These are phyloP conservation scores for Halophytophthora polymorphica DNA, from an alignment of 352 stramenopile genomes.

Conservation along the genomic window DNA sequence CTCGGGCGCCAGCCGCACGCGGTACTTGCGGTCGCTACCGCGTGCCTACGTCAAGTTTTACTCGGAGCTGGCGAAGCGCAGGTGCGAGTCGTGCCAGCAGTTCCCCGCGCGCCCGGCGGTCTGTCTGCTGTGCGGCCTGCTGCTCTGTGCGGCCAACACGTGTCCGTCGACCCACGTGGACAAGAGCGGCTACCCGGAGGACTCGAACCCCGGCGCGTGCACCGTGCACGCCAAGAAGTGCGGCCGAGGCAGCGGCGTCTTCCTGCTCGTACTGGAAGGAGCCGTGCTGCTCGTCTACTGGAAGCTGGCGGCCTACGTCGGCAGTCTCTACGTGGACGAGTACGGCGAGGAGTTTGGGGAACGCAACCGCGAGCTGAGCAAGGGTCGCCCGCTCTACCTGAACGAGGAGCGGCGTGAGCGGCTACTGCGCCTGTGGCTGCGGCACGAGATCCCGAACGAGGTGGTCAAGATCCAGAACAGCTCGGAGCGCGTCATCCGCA, in stretches of 20 bases:
- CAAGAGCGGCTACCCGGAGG: slow-evolving; percentile 69
- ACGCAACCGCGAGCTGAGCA: slow-evolving; percentile 76
- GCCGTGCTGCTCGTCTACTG: slow-evolving; percentile 84
- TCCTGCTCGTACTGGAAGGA: slow-evolving; percentile 80
- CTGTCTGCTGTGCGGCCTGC: slow-evolving; percentile 76
- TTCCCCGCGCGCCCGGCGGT: slow-evolving; percentile 82
- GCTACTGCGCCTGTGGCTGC: slow-evolving; percentile 70
- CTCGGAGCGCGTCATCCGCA: slow-evolving; percentile 84
- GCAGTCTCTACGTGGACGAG: slow-evolving; percentile 84
- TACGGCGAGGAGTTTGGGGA: slow-evolving; percentile 88
- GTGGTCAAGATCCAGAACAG: slow-evolving; percentile 88
- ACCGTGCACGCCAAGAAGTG: slow-evolving; percentile 86
- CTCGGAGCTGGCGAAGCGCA: slow-evolving; percentile 78
- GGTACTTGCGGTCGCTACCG: slow-evolving; percentile 69
- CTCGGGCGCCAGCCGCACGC: slow-evolving; percentile 60
- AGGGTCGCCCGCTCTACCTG: slow-evolving; percentile 77
- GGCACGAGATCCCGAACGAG: slow-evolving; percentile 83
- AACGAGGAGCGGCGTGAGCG: slow-evolving; percentile 68
- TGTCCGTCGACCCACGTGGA: slow-evolving; percentile 71
- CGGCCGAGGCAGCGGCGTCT: slow-evolving; percentile 76
- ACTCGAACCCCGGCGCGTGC: slow-evolving; percentile 78
- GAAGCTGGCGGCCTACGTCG: slow-evolving; percentile 82
- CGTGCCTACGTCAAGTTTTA: slow-evolving; percentile 85
- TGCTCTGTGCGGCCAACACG: slow-evolving; percentile 80
- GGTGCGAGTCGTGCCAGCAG: slow-evolving; percentile 66